phyloP scores from a whole-genome alignment of 345 rosid genomes.

The Brassica napus region Da-Ae NC_063438.1:7468001-7468500 shows the following conservation, averaged over 20 bases:
- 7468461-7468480: slow-evolving; percentile 64
- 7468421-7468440: slow-evolving; percentile 51
- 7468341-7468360: slow-evolving; percentile 66
- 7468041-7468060: slow-evolving; percentile 1
- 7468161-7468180: slow-evolving; percentile 1
- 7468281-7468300: not conserved
- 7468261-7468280: slow-evolving; percentile 32
- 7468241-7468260: slow-evolving; percentile 31
- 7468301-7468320: slow-evolving; percentile 37
- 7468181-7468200: slow-evolving; percentile 9
- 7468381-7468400: slow-evolving; percentile 49
- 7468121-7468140: slow-evolving; percentile 6
- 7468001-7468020: slow-evolving; percentile 27
- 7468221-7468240: slow-evolving; percentile 24
- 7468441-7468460: slow-evolving; percentile 42
- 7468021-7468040: slow-evolving; percentile 24
- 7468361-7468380: slow-evolving; percentile 55
- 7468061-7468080: slow-evolving; percentile 30
- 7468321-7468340: slow-evolving; percentile 38
- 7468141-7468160: not conserved
- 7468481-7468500: slow-evolving; percentile 35
- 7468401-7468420: slow-evolving; percentile 53
- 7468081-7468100: slow-evolving; percentile 8
- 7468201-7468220: slow-evolving; percentile 25
- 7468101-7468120: slow-evolving; percentile 15